Conservation (phyloP, 2,329 filamentous ascomycete species). For the Fonsecaea erecta region DNA sequence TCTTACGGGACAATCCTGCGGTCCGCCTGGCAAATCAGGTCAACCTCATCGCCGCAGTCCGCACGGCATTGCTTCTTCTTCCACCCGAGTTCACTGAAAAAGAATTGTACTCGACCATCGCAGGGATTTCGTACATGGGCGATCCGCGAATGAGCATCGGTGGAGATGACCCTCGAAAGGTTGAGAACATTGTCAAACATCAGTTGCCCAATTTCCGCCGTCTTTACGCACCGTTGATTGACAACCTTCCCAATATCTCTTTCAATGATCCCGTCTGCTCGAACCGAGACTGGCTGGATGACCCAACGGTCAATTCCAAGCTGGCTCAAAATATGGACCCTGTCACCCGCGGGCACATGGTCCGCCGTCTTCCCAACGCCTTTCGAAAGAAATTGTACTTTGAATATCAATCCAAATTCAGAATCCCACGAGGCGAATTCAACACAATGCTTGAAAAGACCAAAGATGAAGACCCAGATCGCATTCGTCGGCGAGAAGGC, state of each 20-base stretch:
- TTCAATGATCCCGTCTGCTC: constrained; percentile 70
- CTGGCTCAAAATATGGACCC: constrained; percentile 93
- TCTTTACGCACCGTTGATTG: constrained; percentile 86
- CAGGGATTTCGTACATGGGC: constrained; percentile 89
- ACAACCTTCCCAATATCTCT: constrained; percentile 83
- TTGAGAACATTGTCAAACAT: constrained; percentile 89
- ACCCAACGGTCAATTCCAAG: constrained; percentile 66
- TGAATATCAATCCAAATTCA: constrained; percentile 88
- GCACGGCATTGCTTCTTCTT: constrained; percentile 84
- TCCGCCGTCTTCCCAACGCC: constrained; percentile 80
- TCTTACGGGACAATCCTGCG: constrained; percentile 87
- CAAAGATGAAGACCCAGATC: constrained; percentile 66
- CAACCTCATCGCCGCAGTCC: constrained; percentile 88
- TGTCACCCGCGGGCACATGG: constrained; percentile 90
- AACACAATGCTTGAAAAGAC: constrained; percentile 79
- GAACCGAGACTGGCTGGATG: constrained; percentile 66
- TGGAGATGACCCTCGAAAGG: constrained; percentile 89
- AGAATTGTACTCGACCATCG: constrained; percentile 87
- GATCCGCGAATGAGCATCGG: constrained; percentile 94
- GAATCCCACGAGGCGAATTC: constrained; percentile 83
- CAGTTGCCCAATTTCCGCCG: constrained; percentile 91
- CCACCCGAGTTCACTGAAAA: constrained; percentile 83
- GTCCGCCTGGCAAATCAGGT: constrained; percentile 95
- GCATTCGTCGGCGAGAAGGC: constrained; percentile 74
- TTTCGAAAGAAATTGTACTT: constrained; percentile 94